Conservation (phyloP, 805 yeast genomes). For the Starmerella floris region DNA sequence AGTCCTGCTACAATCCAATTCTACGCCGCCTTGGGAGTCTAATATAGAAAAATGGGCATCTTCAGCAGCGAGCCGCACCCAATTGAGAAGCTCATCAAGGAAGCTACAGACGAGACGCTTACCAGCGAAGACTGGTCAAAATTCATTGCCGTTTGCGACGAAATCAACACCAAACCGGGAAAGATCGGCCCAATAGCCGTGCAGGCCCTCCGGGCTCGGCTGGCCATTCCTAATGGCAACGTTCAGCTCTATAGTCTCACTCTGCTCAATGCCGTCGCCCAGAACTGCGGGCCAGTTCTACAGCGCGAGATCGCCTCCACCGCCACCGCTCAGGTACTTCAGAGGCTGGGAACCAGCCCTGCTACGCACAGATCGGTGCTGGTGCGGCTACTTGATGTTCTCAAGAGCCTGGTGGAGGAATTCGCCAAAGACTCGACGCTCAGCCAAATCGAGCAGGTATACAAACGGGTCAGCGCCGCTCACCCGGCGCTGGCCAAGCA, state of each 20-base stretch:
- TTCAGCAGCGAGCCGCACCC: conserved; percentile 13
- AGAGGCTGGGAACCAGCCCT: conserved; percentile 39
- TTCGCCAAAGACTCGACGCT: conserved; percentile 68
- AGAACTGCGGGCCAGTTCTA: conserved; percentile 62
- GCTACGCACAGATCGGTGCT: conserved; percentile 57
- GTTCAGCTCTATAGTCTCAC: conserved; percentile 46
- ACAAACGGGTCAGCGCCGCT: conserved; percentile 35
- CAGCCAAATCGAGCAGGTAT: conserved; percentile 52
- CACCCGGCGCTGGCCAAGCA: conserved; percentile 5
- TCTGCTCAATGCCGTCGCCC: conserved; percentile 47
- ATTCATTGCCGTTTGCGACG: conserved; percentile 53
- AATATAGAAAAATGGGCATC: conserved; percentile 11
- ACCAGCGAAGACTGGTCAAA: conserved; percentile 57
- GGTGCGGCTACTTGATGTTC: conserved; percentile 47
- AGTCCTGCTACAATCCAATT: no score
- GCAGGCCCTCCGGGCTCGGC: conserved; percentile 35
- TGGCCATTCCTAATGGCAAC: conserved; percentile 46
- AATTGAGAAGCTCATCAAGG: conserved; percentile 23
- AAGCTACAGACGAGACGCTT: conserved; percentile 53
- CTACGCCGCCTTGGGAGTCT: no score
- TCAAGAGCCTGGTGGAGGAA: conserved; percentile 50
- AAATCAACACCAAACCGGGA: conserved; percentile 48
- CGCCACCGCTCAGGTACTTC: conserved; percentile 37
- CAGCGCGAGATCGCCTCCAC: conserved; percentile 49
- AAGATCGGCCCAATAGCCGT: conserved; percentile 39